Conservation (phyloP, 2,329 filamentous ascomycete genomes). For the Fusarium sp. region DNA sequence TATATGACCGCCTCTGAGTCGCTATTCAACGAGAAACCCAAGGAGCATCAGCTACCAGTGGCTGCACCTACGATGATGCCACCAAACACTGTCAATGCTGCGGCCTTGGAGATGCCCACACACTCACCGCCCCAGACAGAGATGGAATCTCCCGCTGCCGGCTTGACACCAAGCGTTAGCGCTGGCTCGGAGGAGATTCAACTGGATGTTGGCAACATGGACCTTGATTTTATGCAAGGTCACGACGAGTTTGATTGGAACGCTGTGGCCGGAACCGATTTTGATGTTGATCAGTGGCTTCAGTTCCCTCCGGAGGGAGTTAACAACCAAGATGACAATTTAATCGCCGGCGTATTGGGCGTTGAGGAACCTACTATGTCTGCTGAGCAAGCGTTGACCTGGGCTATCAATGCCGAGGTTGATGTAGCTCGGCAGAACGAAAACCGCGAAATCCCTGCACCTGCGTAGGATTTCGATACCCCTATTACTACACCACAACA, state of each 20-base stretch:
- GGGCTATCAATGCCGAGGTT: slow-evolving; percentile 48
- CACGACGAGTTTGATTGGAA: slow-evolving; percentile 68
- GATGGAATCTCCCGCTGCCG: slow-evolving; percentile 54
- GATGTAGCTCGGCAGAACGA: slow-evolving; percentile 39
- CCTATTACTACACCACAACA: not conserved
- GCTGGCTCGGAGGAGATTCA: slow-evolving; percentile 58
- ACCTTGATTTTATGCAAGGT: slow-evolving; percentile 62
- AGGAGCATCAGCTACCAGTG: slow-evolving; percentile 31
- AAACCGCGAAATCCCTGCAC: slow-evolving; percentile 36
- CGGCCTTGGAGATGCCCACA: slow-evolving; percentile 53
- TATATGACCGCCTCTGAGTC: slow-evolving; percentile 60
- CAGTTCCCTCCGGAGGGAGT: slow-evolving; percentile 67
- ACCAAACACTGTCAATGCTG: slow-evolving; percentile 56
- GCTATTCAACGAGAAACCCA: slow-evolving; percentile 54
- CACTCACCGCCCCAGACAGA: slow-evolving; percentile 63
- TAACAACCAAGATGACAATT: slow-evolving; percentile 55
- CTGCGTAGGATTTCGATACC: slow-evolving; percentile 25
- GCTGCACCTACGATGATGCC: slow-evolving; percentile 50
- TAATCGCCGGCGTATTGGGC: slow-evolving; percentile 54
- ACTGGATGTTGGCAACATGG: slow-evolving; percentile 55
- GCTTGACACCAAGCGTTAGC: slow-evolving; percentile 62
- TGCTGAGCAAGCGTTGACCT: slow-evolving; percentile 49
- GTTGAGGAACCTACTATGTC: slow-evolving; percentile 48
- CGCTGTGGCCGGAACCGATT: slow-evolving; percentile 64
- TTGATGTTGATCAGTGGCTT: slow-evolving; percentile 71